A percentile compares a stretch with the other conserved stretches of the same genome.
Evolutionary conservation across 2,329 filamentous ascomycete species (phyloP).

Genomic region (Pseudogymnoascus pannorum): DNA sequence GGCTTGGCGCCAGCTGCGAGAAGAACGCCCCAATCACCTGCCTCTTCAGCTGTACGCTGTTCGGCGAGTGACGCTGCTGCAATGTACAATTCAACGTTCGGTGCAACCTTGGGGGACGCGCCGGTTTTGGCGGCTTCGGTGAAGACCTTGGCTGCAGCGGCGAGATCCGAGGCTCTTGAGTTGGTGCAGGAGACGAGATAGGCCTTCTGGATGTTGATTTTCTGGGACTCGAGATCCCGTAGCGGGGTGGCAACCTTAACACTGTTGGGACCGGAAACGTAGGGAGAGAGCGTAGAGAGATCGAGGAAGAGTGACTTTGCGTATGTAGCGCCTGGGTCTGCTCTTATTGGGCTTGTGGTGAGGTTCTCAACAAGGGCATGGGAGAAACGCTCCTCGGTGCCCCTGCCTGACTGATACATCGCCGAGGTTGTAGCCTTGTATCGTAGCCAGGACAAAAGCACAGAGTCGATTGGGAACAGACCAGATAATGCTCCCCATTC

Average conservation of each 20-base stretch:
- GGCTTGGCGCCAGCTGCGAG: conserved; percentile 69
- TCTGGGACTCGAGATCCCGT: conserved; percentile 59
- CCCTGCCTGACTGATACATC: conserved; percentile 45
- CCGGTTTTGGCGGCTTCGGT: conserved; percentile 61
- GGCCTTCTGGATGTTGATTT: conserved; percentile 74
- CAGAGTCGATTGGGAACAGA: conserved; percentile 72
- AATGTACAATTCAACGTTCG: conserved; percentile 79
- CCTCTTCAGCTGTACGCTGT: conserved; percentile 68
- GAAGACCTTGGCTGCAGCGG: conserved; percentile 78
- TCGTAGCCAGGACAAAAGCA: conserved; percentile 66
- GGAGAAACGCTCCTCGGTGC: conserved; percentile 51
- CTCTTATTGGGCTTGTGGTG: conserved; percentile 55
- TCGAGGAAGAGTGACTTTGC: conserved; percentile 78
- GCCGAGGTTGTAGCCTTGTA: conserved; percentile 67
- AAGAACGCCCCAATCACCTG: conserved; percentile 78
- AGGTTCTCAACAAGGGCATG: conserved; percentile 69
- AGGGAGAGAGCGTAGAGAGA: conserved; percentile 75
- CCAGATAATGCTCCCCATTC: conserved; percentile 70
- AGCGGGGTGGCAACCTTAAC: conserved; percentile 82
- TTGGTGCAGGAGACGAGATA: conserved; percentile 93
- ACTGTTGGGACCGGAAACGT: conserved; percentile 80
- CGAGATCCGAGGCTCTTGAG: conserved; percentile 70
- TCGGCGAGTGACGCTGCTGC: conserved; percentile 76
- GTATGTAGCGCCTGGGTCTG: conserved; percentile 73
- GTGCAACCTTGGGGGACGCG: conserved; percentile 60